These are phyloP conservation scores for Rhodomyrtus psidioides DNA, from an alignment of 441 rosid genomes.

Conservation along the genomic window DNA sequence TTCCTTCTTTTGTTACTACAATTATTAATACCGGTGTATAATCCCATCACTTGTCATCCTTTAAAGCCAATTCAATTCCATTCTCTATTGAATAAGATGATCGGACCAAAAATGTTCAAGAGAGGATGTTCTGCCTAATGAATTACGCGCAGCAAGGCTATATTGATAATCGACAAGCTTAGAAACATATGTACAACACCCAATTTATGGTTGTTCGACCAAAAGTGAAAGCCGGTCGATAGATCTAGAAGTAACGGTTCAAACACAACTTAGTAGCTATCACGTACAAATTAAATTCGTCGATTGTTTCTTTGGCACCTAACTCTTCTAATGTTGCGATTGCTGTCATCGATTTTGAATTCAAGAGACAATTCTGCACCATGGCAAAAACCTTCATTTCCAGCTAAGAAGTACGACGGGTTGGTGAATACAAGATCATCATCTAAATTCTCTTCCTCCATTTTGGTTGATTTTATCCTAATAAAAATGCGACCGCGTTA, in stretches of 20 bases:
- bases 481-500: background rate
- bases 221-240: background rate
- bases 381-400: background rate
- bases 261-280: background rate
- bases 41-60: too few species aligned
- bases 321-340: background rate
- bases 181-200: background rate
- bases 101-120: constrained; percentile 7
- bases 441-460: background rate
- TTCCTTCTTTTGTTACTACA: too few species aligned
- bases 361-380: background rate
- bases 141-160: background rate
- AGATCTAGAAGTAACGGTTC: background rate
- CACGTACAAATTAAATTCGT: background rate
- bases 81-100: background rate
- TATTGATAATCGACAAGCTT: background rate
- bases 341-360: too few species aligned
- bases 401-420: background rate
- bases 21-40: too few species aligned
- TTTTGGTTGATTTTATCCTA: background rate
- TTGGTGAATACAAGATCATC: background rate
- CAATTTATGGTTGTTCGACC: background rate
- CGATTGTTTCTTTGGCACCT: background rate
- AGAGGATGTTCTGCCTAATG: background rate
- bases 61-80: background rate